Percentiles rank a stretch among this genome's conserved stretches.
Conservation (phyloP, 257 asterid genomes). For the Penstemon eatonii region DNA sequence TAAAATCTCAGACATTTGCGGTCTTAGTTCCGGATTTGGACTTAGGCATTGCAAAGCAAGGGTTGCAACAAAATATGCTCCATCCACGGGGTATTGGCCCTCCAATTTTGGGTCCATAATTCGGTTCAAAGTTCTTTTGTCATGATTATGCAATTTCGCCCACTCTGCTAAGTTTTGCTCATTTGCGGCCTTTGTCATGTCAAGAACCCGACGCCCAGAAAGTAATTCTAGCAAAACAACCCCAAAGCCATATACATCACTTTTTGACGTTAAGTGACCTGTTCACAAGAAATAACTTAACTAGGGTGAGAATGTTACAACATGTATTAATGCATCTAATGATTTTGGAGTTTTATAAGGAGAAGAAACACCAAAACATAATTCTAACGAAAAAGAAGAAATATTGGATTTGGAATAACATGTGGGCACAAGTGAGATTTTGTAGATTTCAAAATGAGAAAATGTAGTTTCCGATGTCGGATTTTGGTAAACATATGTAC, state of each 20-base stretch:
- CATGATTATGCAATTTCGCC: background rate
- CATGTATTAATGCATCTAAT: too few relatives aligned
- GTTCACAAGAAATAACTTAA: background rate
- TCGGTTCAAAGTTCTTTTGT: background rate
- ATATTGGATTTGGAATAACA: too few relatives aligned
- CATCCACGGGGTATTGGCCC: slow-evolving; percentile 2
- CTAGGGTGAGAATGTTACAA: background rate
- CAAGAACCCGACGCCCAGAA: background rate
- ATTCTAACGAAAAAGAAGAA: too few relatives aligned
- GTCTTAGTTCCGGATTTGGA: slow-evolving; percentile 6
- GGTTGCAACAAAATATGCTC: background rate
- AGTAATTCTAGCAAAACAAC: slow-evolving; percentile 13
- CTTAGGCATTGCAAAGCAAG: slow-evolving; percentile 15
- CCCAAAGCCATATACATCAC: slow-evolving; percentile 7
- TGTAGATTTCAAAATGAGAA: too few relatives aligned
- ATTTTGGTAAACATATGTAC: too few relatives aligned
- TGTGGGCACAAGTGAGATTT: too few relatives aligned
- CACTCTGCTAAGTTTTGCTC: slow-evolving; percentile 10
- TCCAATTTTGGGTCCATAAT: slow-evolving; percentile 19
- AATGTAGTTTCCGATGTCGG: too few relatives aligned
- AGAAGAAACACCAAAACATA: too few relatives aligned
- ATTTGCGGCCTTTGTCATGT: background rate
- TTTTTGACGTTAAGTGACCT: background rate
- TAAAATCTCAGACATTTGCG: slow-evolving; percentile 17
- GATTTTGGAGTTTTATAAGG: too few relatives aligned